Percentiles rank a stretch among this genome's conserved stretches.
Conservation (phyloP, 352 stramenopile species). For the Aphanomyces astaci region DNA sequence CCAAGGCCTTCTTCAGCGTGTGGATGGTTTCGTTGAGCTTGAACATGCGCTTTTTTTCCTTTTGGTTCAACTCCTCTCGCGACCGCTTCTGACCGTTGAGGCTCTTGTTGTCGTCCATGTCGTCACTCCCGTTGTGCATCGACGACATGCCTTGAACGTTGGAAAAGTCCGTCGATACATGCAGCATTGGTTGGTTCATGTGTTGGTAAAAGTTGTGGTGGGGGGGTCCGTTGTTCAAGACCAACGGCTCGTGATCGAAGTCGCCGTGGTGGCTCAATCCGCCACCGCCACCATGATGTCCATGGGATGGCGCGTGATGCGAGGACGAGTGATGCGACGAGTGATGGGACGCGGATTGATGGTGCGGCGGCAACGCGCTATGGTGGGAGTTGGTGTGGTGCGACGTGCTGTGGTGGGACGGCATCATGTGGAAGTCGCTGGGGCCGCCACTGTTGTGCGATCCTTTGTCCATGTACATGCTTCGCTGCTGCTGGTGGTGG, state of each 20-base stretch:
- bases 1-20: conserved; percentile 47
- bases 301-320: conserved; percentile 33
- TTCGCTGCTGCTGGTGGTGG: conserved; percentile 30
- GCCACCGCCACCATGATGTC: conserved; percentile 21
- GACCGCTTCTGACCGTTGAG: conserved; percentile 37
- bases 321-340: conserved; percentile 29
- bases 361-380: conserved; percentile 37
- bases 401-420: conserved; percentile 30
- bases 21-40: conserved; percentile 84
- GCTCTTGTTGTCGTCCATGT: conserved; percentile 32
- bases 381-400: conserved; percentile 24
- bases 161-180: conserved; percentile 50
- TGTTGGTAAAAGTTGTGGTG: conserved; percentile 49
- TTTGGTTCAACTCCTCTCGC: conserved; percentile 71
- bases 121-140: conserved; percentile 23
- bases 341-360: conserved; percentile 23
- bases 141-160: conserved; percentile 26
- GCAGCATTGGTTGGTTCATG: conserved; percentile 52
- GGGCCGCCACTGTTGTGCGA: neutral
- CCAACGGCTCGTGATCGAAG: conserved; percentile 63
- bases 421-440: conserved; percentile 33
- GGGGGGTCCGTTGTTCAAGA: conserved; percentile 55
- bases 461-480: conserved; percentile 35
- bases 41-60: conserved; percentile 86
- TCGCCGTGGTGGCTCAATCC: conserved; percentile 34